Base-by-base conservation (phyloP, 768 basidiomycete genomes). In the Termitomyces sp. region DNA sequence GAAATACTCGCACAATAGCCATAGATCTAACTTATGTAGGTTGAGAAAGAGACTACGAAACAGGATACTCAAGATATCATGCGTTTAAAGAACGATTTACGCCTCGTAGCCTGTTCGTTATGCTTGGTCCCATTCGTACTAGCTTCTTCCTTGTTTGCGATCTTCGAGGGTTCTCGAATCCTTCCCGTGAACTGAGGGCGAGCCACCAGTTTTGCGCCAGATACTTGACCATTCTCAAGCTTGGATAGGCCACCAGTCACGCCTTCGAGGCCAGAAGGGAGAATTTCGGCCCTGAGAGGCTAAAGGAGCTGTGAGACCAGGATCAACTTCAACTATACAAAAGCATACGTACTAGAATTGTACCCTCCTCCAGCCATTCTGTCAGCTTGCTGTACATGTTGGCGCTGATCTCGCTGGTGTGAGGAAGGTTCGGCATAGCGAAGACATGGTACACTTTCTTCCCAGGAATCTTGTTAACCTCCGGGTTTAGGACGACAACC, bases 241-340 rank as follows among this genome's bases (percentile, higher is more conserved):
- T 73, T 73, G 62, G 72, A 72, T 56, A 84, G 66, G 14, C 76
- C 83, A 20, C 71, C 70, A 40, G 68, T 66, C 48, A 84, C 77
- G 11, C 78, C 82, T 47, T 68, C 72, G 17, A 85, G 69, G 10
- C 83, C 83, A 40, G 72, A 71, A 0, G 75, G 73, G 4, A 85
- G 56, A 17, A 78, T 66, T 61, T 83, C 79, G 4, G 77, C 70
- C 20, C 67, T 68, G 66, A 80, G 81, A 1, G 79, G 77, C 83
- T 82, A 57, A 38, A 36, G 15, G n/a, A 29, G 29, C 15, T 46
- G 38, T 55, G 38, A 64, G 29, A 29, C 20, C 17, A 17, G n/a
- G 34, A 25, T 42, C 31, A 9, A 34, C 50, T 48, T 34, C 15
- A 36, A 43, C 8, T 20, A 31, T 20, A 57, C 46, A 59, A 37